Percentiles rank a stretch among this genome's conserved stretches.
These are phyloP conservation scores for Dryadomyces sulphureus DNA, from an alignment of 2,329 filamentous ascomycete species.

Conservation along the genomic window DNA sequence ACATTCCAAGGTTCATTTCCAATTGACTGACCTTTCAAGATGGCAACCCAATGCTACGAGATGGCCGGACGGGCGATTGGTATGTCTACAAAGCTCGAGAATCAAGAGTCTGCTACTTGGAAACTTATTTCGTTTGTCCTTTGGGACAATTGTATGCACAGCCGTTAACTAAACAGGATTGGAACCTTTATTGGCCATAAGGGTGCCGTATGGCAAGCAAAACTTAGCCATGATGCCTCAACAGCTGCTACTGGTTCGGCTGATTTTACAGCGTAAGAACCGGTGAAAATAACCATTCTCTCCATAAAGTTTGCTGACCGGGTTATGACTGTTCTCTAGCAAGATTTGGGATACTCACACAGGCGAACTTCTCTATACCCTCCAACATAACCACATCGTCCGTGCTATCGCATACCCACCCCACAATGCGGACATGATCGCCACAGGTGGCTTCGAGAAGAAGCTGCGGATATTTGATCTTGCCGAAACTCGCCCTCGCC, in stretches of 20 bases:
- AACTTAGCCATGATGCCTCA: slow-evolving; percentile 74
- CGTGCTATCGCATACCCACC: slow-evolving; percentile 82
- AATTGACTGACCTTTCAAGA: slow-evolving; percentile 36
- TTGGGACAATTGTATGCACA: neutral
- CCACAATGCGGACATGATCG: slow-evolving; percentile 68
- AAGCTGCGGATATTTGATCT: slow-evolving; percentile 91
- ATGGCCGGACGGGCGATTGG: slow-evolving; percentile 92
- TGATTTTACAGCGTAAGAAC: slow-evolving; percentile 84
- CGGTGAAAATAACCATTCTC: neutral
- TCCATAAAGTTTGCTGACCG: neutral
- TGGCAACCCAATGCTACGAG: slow-evolving; percentile 95
- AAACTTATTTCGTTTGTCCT: neutral
- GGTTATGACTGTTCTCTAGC: slow-evolving; percentile 26
- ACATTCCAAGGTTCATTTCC: neutral
- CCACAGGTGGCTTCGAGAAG: slow-evolving; percentile 92
- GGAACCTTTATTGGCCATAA: slow-evolving; percentile 98
- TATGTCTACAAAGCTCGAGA: slow-evolving; percentile 21
- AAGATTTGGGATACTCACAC: slow-evolving; percentile 97
- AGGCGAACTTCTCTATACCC: slow-evolving; percentile 72
- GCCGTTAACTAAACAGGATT: slow-evolving; percentile 45
- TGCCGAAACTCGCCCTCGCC: slow-evolving; percentile 36
- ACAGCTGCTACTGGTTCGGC: slow-evolving; percentile 88
- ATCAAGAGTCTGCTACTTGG: neutral
- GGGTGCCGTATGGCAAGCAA: slow-evolving; percentile 92
- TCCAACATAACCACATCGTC: slow-evolving; percentile 91